Evolutionary conservation across 257 asterid species (phyloP), one percentile per base, ranked within the genome.

Genomic region (Leonotis leonurus): DNA sequence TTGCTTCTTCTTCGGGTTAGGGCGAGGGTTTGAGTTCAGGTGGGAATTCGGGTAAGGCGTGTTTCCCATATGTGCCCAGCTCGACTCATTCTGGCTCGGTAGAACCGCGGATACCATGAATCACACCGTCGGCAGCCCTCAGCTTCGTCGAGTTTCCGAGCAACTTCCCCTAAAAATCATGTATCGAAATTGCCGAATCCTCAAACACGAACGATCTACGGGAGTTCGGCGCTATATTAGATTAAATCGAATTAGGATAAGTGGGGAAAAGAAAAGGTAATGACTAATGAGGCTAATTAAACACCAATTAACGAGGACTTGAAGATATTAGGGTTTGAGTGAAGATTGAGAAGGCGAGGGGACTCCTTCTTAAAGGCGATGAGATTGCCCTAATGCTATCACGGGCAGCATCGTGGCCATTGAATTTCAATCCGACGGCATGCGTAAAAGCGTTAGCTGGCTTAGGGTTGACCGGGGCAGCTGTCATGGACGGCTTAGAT

Each of bases 331-430:
- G 90, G 89, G 90, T 77, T 85, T 48, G 22, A 46, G 22, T 53
- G 89, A 80, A 85, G 65, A 83, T 29, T 30, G 67, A 26, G 64
- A 67, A 68, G 78, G 69, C 50, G 72, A 33, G 65, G 78, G 66
- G 69, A n/a, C n/a, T 72, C 76, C 84, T 9, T 85, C 95, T 90
- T 90, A 87, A 83, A 85, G 97, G 95, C 81, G 77, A 53, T 33
- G 77, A 77, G 95, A 90, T 85, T 87, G 83, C 94, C 97, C 97
- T n/a, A n/a, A n/a, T n/a, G n/a, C n/a, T n/a, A n/a, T n/a, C n/a
- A n/a, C n/a, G n/a, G n/a, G n/a, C n/a, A n/a, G n/a, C n/a, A n/a
- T n/a, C n/a, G n/a, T n/a, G n/a, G n/a, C n/a, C n/a, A n/a, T n/a
- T n/a, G n/a, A n/a, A n/a, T n/a, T n/a, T n/a, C n/a, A n/a, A n/a